Base-by-base conservation (phyloP, 768 basidiomycete species). In the Termitomyces sp. region DNA sequence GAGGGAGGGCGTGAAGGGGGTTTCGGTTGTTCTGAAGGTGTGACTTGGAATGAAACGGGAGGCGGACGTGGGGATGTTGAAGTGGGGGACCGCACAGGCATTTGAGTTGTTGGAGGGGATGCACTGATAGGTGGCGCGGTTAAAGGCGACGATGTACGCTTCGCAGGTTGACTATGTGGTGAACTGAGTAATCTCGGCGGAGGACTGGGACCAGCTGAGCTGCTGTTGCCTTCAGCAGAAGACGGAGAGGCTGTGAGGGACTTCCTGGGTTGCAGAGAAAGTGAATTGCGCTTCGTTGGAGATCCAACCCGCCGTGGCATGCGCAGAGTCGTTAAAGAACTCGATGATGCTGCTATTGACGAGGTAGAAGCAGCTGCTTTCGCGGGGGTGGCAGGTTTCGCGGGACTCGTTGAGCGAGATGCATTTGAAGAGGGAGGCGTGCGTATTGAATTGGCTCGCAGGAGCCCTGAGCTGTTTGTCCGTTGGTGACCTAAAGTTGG, bases 361-460 rank as follows among this genome's bases (percentile, higher is more conserved):
- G 69, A 71, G 6, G 78, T 68, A 7, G 76, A 64, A 16, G 73
- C 63, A 20, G 52, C 35, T 20, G 69, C 65, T 24, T 67, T 53
- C 36, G 68, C 68, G 12, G 55, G 60, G 8, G 60, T 57, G 38
- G 64, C 68, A 39, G 63, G 70, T 68, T 88, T 88, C 28, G 75
- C 78, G 20, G 90, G 91, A 69, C 89, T 92, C 4, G 75, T 72
- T 7, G 90, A 83, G 20, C 90, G 86, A 9, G 89, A 87, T 36
- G 76, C 72, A 53, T 76, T 69, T 22, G 81, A 78, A 7, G 82
- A 79, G 28, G 84, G 79, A 15, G 72, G 64, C 62, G 78, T 66
- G 67, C 76, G 71, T 64, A 78, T 55, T 58, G 85, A 69, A 63
- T 71, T 74, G 32, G 77, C 63, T 44, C 78, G 77, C 32, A 79